Conservation (phyloP, 768 basidiomycete genomes). For the Paxillus involutus region DNA sequence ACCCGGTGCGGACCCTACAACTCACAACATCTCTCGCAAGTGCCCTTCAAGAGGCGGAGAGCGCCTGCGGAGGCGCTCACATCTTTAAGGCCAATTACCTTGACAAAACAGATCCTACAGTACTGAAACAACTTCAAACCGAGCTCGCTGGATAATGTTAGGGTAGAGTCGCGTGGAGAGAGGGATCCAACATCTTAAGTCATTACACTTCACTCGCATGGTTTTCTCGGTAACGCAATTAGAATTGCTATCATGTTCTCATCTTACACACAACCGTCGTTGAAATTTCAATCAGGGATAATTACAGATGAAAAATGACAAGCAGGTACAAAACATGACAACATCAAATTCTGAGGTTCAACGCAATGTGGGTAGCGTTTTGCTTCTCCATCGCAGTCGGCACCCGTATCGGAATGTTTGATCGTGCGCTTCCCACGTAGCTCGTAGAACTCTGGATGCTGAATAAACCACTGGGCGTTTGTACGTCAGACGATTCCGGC, state of each 20-base stretch:
- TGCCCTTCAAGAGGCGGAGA: slow-evolving; percentile 65
- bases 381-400: slow-evolving; percentile 50
- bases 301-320: too few species aligned
- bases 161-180: background rate
- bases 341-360: slow-evolving; percentile 12
- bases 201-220: background rate
- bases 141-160: slow-evolving; percentile 34
- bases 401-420: slow-evolving; percentile 45
- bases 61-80: slow-evolving; percentile 53
- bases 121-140: slow-evolving; percentile 70
- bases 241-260: slow-evolving; percentile 2
- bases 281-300: background rate
- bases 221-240: background rate
- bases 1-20: slow-evolving; percentile 67
- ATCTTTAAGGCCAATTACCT: slow-evolving; percentile 63
- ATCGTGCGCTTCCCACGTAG: slow-evolving; percentile 12
- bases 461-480: background rate
- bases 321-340: background rate
- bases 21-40: slow-evolving; percentile 61
- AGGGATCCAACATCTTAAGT: background rate
- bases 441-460: background rate
- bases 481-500: slow-evolving; percentile 7
- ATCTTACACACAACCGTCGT: background rate
- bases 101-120: slow-evolving; percentile 63
- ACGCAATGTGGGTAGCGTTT: slow-evolving; percentile 39